Conservation (phyloP, 768 basidiomycete species). For the Postia placenta region DNA sequence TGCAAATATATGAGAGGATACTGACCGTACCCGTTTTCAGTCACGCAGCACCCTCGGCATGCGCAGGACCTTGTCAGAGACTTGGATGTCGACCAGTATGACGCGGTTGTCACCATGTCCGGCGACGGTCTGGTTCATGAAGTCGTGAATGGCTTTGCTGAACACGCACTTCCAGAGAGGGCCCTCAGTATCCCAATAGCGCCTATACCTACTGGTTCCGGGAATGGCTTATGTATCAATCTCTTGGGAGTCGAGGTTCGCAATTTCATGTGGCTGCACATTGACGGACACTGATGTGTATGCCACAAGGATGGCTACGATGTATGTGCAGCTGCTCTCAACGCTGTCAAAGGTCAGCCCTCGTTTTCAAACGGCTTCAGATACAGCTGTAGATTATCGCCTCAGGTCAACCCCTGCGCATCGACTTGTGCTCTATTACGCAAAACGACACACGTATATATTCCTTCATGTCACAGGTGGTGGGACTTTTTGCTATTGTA, state of each 20-base stretch:
- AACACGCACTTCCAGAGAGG: conserved; percentile 49
- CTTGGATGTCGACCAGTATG: conserved; percentile 49
- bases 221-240: conserved; percentile 72
- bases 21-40: conserved; percentile 40
- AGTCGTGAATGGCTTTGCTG: conserved; percentile 75
- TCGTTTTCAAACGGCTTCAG: neutral
- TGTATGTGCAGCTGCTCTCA: conserved; percentile 65
- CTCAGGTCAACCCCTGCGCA: conserved; percentile 63
- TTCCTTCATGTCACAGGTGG: conserved; percentile 79
- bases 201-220: conserved; percentile 79
- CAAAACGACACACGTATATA: conserved; percentile 57
- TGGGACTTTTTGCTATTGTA: conserved; percentile 82
- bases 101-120: conserved; percentile 70
- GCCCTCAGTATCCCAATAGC: conserved; percentile 68
- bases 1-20: too few species aligned
- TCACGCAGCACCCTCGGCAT: conserved; percentile 58
- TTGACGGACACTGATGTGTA: conserved; percentile 1
- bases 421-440: conserved; percentile 73
- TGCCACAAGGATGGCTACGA: conserved; percentile 56
- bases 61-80: conserved; percentile 57
- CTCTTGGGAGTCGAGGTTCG: conserved; percentile 61
- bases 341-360: conserved; percentile 69
- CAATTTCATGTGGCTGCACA: neutral
- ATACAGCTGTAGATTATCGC: neutral
- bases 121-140: conserved; percentile 86